Evolutionary conservation across 176 grass and related monocot species (phyloP).

Genomic region (Aegilops speltoides): DNA sequence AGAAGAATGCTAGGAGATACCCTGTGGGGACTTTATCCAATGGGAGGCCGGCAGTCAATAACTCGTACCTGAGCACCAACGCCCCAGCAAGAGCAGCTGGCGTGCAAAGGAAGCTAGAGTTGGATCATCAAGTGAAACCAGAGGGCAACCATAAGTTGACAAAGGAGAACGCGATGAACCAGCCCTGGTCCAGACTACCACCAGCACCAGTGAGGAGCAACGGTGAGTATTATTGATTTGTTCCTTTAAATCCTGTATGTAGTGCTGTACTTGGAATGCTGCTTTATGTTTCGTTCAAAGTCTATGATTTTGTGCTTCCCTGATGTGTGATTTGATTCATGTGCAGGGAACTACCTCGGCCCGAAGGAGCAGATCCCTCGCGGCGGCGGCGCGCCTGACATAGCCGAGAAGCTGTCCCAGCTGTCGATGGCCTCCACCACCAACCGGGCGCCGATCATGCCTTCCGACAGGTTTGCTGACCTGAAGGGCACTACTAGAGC

Average conservation of each 20-base stretch:
- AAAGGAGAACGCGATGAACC: conserved; percentile 42
- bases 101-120: conserved; percentile 82
- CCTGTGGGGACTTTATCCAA: conserved; percentile 48
- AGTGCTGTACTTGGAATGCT: background rate
- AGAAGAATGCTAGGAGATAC: conserved; percentile 52
- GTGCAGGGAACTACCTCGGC: conserved; percentile 4
- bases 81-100: conserved; percentile 53
- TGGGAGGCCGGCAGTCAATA: conserved; percentile 53
- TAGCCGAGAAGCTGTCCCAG: conserved; percentile 55
- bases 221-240: background rate
- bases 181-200: conserved; percentile 53
- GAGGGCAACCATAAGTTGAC: conserved; percentile 45
- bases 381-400: conserved; percentile 40
- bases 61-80: conserved; percentile 40
- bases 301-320: background rate
- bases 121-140: conserved; percentile 54
- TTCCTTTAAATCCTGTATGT: too few species aligned
- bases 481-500: conserved; percentile 30
- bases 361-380: conserved; percentile 25
- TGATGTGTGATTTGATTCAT: background rate
- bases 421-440: conserved; percentile 43
- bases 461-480: conserved; percentile 33
- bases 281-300: background rate
- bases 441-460: conserved; percentile 31
- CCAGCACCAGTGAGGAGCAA: conserved; percentile 28